Conservation (phyloP, 169 alveolate species). For the Cryptosporidium parvum region DNA sequence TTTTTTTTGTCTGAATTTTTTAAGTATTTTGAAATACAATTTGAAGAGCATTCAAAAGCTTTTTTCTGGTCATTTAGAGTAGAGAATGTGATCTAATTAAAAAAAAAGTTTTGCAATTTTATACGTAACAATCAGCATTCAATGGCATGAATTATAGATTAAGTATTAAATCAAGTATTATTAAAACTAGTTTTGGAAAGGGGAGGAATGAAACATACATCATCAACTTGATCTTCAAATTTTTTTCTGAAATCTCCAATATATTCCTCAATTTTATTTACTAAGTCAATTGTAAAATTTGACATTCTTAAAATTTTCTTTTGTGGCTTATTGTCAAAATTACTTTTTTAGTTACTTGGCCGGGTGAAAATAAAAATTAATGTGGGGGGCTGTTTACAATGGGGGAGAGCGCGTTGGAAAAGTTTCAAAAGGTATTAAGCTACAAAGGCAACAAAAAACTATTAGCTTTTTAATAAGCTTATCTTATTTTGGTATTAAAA, state of each 20-base stretch:
- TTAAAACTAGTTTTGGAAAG: neutral
- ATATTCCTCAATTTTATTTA: conserved; percentile 1
- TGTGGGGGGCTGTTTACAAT: neutral
- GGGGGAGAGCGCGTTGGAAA: neutral
- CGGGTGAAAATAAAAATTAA: neutral
- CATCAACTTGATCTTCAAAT: neutral
- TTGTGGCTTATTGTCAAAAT: conserved; percentile 1
- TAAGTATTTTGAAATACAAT: conserved; percentile 8
- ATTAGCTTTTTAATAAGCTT: no score
- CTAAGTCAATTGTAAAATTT: neutral
- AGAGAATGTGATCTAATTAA: conserved; percentile 3
- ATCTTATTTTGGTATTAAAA: no score
- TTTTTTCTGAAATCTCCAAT: neutral
- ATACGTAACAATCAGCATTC: neutral
- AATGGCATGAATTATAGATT: no score
- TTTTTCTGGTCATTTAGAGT: conserved; percentile 30
- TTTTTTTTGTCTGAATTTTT: conserved; percentile 8
- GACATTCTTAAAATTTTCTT: neutral
- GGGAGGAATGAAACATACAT: conserved; percentile 4
- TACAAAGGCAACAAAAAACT: neutral
- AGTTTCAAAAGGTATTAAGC: no score
- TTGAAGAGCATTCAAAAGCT: conserved; percentile 28
- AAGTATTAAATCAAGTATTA: neutral
- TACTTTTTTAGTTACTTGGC: neutral
- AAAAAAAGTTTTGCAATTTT: neutral